Conservation (phyloP, 805 yeast genomes). For the Groenewaldozyma tartarivorans region DNA sequence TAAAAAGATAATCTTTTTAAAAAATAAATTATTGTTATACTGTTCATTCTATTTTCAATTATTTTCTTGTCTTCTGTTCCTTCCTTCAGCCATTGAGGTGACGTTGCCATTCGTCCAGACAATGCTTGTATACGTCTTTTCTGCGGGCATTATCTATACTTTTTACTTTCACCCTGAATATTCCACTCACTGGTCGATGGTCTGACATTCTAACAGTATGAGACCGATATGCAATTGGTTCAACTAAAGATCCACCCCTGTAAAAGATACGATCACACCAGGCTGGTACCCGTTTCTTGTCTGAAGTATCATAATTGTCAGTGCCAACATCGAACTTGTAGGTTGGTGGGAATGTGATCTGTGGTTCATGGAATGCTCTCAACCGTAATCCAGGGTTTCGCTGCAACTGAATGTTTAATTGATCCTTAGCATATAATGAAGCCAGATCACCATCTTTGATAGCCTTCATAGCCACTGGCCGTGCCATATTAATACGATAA, state of each 20-base stretch:
- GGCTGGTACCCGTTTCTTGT: slow-evolving; percentile 88
- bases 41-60: too few species aligned
- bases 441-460: slow-evolving; percentile 40
- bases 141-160: slow-evolving; percentile 46
- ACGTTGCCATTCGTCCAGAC: slow-evolving; percentile 12
- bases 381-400: slow-evolving; percentile 52
- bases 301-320: slow-evolving; percentile 73
- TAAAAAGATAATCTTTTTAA: too few species aligned
- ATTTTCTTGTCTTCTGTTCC: too few species aligned
- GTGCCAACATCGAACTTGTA: slow-evolving; percentile 91
- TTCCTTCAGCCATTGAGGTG: too few species aligned
- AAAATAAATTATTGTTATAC: too few species aligned
- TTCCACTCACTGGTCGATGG: slow-evolving; percentile 81
- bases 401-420: slow-evolving; percentile 67
- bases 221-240: slow-evolving; percentile 52
- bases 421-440: slow-evolving; percentile 62
- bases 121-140: slow-evolving; percentile 10
- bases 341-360: slow-evolving; percentile 77
- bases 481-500: slow-evolving; percentile 64
- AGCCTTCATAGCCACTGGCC: slow-evolving; percentile 56
- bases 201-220: slow-evolving; percentile 63
- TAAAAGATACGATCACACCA: slow-evolving; percentile 92
- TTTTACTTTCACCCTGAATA: slow-evolving; percentile 53
- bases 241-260: slow-evolving; percentile 47
- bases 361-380: slow-evolving; percentile 74